phyloP scores from a whole-genome alignment of 805 yeast species.

The Starmerella kuoi region DNA sequence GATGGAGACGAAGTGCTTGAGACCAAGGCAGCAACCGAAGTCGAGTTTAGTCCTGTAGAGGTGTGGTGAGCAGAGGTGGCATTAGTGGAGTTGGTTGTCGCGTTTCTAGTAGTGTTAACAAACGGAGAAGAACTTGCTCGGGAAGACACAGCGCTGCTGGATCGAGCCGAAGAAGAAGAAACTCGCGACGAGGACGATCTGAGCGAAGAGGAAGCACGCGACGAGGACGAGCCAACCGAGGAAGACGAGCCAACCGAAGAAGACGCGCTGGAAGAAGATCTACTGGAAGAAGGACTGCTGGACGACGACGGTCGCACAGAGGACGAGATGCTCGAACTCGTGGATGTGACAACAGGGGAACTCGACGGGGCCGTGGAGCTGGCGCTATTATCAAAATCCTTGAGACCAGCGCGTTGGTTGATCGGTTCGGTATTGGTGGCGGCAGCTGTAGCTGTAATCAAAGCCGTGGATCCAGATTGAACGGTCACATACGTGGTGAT shows the following conservation, averaged over 20 bases:
- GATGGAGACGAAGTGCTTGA: not conserved
- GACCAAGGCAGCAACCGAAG: not conserved
- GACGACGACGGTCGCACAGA: not conserved
- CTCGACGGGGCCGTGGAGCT: not conserved
- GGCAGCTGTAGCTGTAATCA: not conserved
- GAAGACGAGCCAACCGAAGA: not conserved
- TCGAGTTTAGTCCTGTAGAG: not conserved
- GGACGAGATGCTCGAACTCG: not conserved
- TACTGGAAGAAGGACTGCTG: not conserved
- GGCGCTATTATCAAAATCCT: not conserved
- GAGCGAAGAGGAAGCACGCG: not conserved
- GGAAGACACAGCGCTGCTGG: not conserved
- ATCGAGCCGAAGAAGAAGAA: not conserved
- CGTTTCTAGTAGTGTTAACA: not conserved
- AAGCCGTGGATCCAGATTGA: not conserved
- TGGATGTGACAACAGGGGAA: not conserved
- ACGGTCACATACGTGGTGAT: constrained; percentile 1
- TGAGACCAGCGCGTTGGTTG: not conserved
- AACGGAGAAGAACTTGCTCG: not conserved
- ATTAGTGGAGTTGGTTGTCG: no score
- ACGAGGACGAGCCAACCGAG: not conserved
- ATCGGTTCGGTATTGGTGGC: no score
- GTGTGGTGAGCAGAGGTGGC: not conserved
- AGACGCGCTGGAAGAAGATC: not conserved
- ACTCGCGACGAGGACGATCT: not conserved